Conservation (phyloP, 2,329 filamentous ascomycete genomes). For the Hypoxylon sp. region DNA sequence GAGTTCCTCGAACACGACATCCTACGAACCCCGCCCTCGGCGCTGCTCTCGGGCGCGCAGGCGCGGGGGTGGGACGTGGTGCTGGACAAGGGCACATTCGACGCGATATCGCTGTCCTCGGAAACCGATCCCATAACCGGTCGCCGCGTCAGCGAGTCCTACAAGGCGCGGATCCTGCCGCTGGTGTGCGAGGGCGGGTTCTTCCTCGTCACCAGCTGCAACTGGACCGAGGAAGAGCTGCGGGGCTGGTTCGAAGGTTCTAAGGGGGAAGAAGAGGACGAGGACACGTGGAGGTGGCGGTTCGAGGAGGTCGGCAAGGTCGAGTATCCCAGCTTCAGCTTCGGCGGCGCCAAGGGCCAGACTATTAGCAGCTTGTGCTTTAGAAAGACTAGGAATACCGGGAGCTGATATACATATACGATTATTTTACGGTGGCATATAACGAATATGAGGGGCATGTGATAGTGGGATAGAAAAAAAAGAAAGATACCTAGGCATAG, state of each 20-base stretch:
- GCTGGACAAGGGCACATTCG: conserved; percentile 98
- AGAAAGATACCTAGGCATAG: conserved; percentile 23
- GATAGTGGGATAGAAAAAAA: conserved; percentile 5
- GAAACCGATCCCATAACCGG: conserved; percentile 63
- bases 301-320: conserved; percentile 75
- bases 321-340: conserved; percentile 87
- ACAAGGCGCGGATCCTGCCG: conserved; percentile 74
- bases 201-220: conserved; percentile 92
- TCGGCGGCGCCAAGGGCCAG: conserved; percentile 89
- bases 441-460: not conserved
- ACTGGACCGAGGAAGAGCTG: conserved; percentile 95
- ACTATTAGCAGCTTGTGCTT: conserved; percentile 91
- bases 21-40: conserved; percentile 57
- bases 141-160: conserved; percentile 77
- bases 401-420: conserved; percentile 9
- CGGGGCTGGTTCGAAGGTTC: conserved; percentile 77
- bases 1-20: conserved; percentile 72
- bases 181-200: conserved; percentile 78
- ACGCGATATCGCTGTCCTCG: conserved; percentile 84
- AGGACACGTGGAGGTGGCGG: conserved; percentile 49
- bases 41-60: conserved; percentile 50
- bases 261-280: conserved; percentile 20
- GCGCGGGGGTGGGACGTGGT: conserved; percentile 82
- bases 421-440: not conserved
- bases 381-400: conserved; percentile 56